These are phyloP conservation scores for Aegilops tauschii DNA, from an alignment of 176 grass and related monocot genomes.

Conservation along the genomic window DNA sequence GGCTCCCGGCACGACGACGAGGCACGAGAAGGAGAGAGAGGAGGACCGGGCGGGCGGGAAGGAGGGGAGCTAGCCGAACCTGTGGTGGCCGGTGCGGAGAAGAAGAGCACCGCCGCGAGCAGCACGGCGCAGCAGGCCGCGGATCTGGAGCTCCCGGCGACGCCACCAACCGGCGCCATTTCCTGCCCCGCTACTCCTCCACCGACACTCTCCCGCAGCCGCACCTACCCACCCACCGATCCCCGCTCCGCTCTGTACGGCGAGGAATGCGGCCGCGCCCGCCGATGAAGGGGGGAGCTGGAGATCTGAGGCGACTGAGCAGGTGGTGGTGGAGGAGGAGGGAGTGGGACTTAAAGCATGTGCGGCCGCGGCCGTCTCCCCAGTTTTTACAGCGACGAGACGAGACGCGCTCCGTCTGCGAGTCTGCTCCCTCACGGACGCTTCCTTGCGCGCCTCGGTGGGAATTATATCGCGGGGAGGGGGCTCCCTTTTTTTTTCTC, in stretches of 20 bases:
- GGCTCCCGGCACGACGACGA: neutral
- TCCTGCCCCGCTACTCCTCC: slow-evolving; percentile 4
- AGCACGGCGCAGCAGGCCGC: slow-evolving; percentile 39
- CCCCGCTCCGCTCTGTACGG: neutral
- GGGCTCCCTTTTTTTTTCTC: neutral
- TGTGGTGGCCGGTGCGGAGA: slow-evolving; percentile 50
- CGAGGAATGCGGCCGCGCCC: slow-evolving; percentile 4
- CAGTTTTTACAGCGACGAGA: slow-evolving; percentile 46
- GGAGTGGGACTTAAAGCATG: slow-evolving; percentile 46
- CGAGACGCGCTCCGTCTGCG: neutral
- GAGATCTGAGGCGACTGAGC: neutral
- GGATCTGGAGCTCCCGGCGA: slow-evolving; percentile 24
- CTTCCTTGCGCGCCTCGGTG: slow-evolving; percentile 6
- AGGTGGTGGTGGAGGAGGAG: neutral
- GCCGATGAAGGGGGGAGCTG: slow-evolving; percentile 7
- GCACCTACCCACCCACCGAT: neutral
- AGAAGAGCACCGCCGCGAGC: slow-evolving; percentile 39
- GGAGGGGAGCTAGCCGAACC: slow-evolving; percentile 22
- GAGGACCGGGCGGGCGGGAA: neutral
- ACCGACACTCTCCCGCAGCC: neutral
- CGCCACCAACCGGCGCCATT: slow-evolving; percentile 40
- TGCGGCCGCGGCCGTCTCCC: slow-evolving; percentile 33
- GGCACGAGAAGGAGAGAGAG: neutral
- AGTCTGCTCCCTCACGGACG: neutral
- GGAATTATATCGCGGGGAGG: slow-evolving; percentile 17